Conservation (phyloP, 192 early-diverging fungal genomes). For the Allomyces macrogynus region DNA sequence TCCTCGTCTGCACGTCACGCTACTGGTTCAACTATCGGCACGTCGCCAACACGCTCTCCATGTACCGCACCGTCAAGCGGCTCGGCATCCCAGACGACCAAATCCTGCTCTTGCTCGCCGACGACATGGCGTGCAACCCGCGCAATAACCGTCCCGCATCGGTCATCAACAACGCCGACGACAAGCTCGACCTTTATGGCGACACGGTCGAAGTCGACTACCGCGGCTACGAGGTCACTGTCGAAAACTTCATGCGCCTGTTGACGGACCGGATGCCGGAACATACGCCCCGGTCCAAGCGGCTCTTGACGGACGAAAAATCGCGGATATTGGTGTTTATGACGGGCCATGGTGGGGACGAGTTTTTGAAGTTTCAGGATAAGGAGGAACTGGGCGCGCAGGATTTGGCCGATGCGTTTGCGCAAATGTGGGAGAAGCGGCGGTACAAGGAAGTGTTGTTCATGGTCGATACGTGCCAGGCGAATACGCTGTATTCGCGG, state of each 20-base stretch:
- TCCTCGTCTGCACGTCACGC: constrained; percentile 88
- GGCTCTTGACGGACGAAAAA: constrained; percentile 83
- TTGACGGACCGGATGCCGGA: constrained; percentile 72
- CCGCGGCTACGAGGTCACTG: constrained; percentile 95
- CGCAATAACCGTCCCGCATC: constrained; percentile 81
- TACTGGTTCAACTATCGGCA: constrained; percentile 99
- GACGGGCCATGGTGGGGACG: constrained; percentile 98
- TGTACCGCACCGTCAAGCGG: constrained; percentile 95
- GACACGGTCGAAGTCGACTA: constrained; percentile 97
- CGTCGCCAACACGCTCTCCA: constrained; percentile 92
- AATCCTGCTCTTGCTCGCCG: constrained; percentile 98
- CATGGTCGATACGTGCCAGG: constrained; percentile 97
- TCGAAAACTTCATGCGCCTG: constrained; percentile 92
- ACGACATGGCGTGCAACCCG: constrained; percentile 96
- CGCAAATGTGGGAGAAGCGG: constrained; percentile 94
- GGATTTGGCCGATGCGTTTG: constrained; percentile 89
- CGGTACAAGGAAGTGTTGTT: constrained; percentile 96
- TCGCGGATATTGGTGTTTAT: constrained; percentile 93
- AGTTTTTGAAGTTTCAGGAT: constrained; percentile 98
- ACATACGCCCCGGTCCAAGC: constrained; percentile 81
- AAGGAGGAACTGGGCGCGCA: constrained; percentile 88
- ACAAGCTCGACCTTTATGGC: constrained; percentile 76
- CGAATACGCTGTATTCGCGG: constrained; percentile 85
- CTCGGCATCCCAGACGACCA: constrained; percentile 96
- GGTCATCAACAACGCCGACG: constrained; percentile 73